Percentiles rank a stretch among this genome's conserved stretches.
phyloP scores from a whole-genome alignment of 176 grass and related monocot species.

The Oryza meyeriana region DNA sequence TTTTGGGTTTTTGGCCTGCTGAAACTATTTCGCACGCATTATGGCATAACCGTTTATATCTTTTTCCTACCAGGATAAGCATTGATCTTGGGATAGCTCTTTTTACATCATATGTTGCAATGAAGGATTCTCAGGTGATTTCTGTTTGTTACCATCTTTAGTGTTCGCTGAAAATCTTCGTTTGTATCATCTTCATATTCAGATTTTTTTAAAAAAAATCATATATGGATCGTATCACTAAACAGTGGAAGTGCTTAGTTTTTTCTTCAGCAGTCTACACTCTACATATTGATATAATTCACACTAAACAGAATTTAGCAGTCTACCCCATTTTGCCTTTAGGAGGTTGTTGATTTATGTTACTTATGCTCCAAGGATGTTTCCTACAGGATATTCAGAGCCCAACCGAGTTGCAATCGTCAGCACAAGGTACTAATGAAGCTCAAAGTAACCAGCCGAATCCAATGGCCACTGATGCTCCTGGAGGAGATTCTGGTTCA shows the following conservation, averaged over 20 bases:
- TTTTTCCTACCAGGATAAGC: slow-evolving; percentile 25
- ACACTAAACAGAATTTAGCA: background rate
- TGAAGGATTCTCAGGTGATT: slow-evolving; percentile 62
- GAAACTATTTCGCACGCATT: background rate
- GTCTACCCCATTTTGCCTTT: background rate
- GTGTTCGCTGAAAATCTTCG: background rate
- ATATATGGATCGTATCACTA: background rate
- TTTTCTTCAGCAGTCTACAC: slow-evolving; percentile 5
- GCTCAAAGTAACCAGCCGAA: slow-evolving; percentile 63
- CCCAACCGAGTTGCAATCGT: slow-evolving; percentile 59
- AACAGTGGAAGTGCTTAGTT: background rate
- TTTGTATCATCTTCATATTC: background rate
- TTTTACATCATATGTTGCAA: slow-evolving; percentile 44
- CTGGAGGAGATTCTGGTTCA: slow-evolving; percentile 65
- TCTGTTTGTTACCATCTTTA: slow-evolving; percentile 8
- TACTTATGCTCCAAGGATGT: slow-evolving; percentile 23
- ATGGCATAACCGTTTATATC: slow-evolving; percentile 9
- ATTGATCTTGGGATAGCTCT: background rate
- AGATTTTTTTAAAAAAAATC: slow-evolving; percentile 10
- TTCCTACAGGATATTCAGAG: slow-evolving; percentile 73
- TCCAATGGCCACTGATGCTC: slow-evolving; percentile 46
- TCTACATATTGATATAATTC: background rate
- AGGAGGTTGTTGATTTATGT: background rate
- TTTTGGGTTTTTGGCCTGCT: background rate
- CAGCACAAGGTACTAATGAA: slow-evolving; percentile 70